Percentiles rank a stretch among this genome's conserved stretches.
Evolutionary conservation across 129 eudicot species (phyloP).

Genomic region (Flaveria bidentis): DNA sequence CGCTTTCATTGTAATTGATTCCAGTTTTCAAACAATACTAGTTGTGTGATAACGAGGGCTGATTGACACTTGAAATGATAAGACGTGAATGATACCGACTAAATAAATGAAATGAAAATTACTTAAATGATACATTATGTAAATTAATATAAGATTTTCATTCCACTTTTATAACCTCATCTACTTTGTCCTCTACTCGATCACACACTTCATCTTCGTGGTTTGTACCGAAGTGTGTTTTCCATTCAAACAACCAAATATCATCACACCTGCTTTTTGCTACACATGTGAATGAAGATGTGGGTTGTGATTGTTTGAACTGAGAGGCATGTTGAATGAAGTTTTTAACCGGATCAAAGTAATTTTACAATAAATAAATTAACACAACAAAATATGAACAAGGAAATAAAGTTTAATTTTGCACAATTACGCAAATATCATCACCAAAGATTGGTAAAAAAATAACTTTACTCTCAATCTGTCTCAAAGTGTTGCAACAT

Average conservation of each 20-base stretch:
- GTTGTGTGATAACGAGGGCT: not conserved
- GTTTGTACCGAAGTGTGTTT: not conserved
- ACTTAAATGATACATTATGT: not conserved
- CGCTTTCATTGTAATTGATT: conserved; percentile 11
- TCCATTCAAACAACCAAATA: not conserved
- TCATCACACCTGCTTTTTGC: not conserved
- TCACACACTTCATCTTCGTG: not conserved
- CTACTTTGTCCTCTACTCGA: not conserved
- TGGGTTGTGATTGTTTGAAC: too few relatives aligned
- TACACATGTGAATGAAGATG: not conserved
- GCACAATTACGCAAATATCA: too few relatives aligned
- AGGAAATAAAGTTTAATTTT: too few relatives aligned
- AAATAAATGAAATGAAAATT: not conserved
- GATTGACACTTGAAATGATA: conserved; percentile 8
- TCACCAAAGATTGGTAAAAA: too few relatives aligned
- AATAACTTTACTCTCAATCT: too few relatives aligned
- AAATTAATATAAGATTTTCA: not conserved
- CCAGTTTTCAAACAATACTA: conserved; percentile 2
- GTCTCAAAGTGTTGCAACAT: not conserved
- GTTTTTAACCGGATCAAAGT: too few relatives aligned
- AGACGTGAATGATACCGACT: not conserved
- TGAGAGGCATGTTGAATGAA: too few relatives aligned
- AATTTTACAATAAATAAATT: too few relatives aligned
- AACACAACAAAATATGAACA: too few relatives aligned
- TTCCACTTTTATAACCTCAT: not conserved